Evolutionary conservation across 345 rosid genomes (phyloP).

Genomic region (Populus euphratica): DNA sequence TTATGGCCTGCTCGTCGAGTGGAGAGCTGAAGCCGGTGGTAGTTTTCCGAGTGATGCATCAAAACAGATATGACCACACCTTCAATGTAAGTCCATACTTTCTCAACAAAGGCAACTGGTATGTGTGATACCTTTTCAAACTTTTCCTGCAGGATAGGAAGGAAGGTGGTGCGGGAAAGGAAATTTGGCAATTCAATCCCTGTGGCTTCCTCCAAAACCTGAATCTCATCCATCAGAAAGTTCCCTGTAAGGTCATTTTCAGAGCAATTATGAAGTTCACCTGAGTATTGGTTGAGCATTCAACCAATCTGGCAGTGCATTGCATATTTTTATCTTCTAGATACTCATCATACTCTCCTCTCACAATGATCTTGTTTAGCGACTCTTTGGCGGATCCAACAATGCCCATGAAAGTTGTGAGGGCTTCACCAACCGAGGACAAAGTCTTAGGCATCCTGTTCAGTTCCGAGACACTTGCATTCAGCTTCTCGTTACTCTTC

Average conservation of each 20-base stretch:
- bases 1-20: slow-evolving; percentile 22
- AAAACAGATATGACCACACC: slow-evolving; percentile 17
- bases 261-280: background rate
- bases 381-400: slow-evolving; percentile 40
- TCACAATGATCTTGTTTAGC: slow-evolving; percentile 32
- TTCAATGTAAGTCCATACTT: too few relatives aligned
- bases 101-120: too few relatives aligned
- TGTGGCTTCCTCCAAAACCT: slow-evolving; percentile 28
- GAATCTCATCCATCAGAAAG: slow-evolving; percentile 29
- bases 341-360: slow-evolving; percentile 45
- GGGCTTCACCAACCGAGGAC: slow-evolving; percentile 32
- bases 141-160: too few relatives aligned
- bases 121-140: too few relatives aligned
- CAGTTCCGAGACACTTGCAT: slow-evolving; percentile 3
- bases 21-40: slow-evolving; percentile 19
- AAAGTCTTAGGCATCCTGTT: slow-evolving; percentile 28
- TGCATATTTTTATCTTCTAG: background rate
- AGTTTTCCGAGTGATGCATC: slow-evolving; percentile 13
- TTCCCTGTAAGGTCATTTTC: background rate
- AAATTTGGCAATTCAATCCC: slow-evolving; percentile 37
- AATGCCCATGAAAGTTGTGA: slow-evolving; percentile 39
- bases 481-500: slow-evolving; percentile 32
- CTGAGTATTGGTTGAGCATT: slow-evolving; percentile 19
- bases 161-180: slow-evolving; percentile 22
- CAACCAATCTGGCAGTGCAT: background rate